Percentiles rank a stretch among this genome's conserved stretches.
phyloP scores from a whole-genome alignment of 352 stramenopile species.

The Globisporangium cylindrosporum region DNA sequence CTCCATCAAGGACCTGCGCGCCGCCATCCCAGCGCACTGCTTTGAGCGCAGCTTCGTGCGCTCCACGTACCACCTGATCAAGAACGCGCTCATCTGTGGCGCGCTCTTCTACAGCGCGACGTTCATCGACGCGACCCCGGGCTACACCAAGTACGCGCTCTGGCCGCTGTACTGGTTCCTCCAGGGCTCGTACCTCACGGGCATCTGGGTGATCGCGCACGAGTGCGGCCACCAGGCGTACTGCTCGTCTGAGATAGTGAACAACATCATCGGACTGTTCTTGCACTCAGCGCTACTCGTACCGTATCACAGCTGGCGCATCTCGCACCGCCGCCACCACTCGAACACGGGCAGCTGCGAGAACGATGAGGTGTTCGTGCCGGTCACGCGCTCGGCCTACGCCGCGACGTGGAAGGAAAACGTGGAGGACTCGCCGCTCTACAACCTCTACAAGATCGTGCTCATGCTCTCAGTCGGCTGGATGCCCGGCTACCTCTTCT shows the following conservation, averaged over 20 bases:
- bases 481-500: slow-evolving; percentile 97
- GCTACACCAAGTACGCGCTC: slow-evolving; percentile 33
- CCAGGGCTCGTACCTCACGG: slow-evolving; percentile 96
- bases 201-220: slow-evolving; percentile 97
- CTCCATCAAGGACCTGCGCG: slow-evolving; percentile 88
- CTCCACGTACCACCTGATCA: slow-evolving; percentile 90
- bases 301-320: slow-evolving; percentile 98
- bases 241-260: slow-evolving; percentile 91
- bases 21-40: slow-evolving; percentile 92
- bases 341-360: slow-evolving; percentile 94
- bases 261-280: slow-evolving; percentile 96
- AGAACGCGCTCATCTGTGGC: slow-evolving; percentile 89
- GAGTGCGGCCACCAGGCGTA: slow-evolving; percentile 98
- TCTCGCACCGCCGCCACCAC: slow-evolving; percentile 95
- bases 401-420: slow-evolving; percentile 59
- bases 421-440: slow-evolving; percentile 93
- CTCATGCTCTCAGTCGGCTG: slow-evolving; percentile 94
- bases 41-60: slow-evolving; percentile 94
- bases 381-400: slow-evolving; percentile 76
- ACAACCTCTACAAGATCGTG: slow-evolving; percentile 93
- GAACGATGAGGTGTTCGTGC: slow-evolving; percentile 98
- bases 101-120: slow-evolving; percentile 88
- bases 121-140: slow-evolving; percentile 48
- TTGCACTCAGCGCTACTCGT: slow-evolving; percentile 96
- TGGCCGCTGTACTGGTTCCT: slow-evolving; percentile 98